These are phyloP conservation scores for Hanseniaspora pseudoguilliermondii DNA, from an alignment of 805 yeast species.

Conservation along the genomic window DNA sequence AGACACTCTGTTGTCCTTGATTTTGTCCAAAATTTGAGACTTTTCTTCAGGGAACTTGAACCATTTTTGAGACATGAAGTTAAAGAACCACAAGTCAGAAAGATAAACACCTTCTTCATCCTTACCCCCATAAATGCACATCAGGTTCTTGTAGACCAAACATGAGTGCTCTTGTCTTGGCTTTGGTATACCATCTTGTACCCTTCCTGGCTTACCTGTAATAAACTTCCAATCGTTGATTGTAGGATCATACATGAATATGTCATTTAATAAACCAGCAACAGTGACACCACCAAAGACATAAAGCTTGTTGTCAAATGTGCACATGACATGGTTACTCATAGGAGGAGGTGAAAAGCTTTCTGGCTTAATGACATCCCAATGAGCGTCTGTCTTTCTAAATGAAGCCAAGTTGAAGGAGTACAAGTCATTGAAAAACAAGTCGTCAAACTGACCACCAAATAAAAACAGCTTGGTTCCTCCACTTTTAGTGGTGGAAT, in stretches of 20 bases:
- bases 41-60: conserved; percentile 38
- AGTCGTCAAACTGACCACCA: conserved; percentile 90
- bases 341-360: conserved; percentile 54
- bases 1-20: conserved; percentile 15
- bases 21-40: conserved; percentile 25
- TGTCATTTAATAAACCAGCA: conserved; percentile 53
- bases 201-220: conserved; percentile 43
- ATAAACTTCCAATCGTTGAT: conserved; percentile 58
- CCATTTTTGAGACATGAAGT: conserved; percentile 62
- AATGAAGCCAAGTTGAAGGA: conserved; percentile 78
- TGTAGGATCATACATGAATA: conserved; percentile 68
- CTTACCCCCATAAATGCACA: conserved; percentile 86
- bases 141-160: conserved; percentile 58
- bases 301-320: conserved; percentile 65
- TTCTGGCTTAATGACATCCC: conserved; percentile 59
- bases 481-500: conserved; percentile 25
- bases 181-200: conserved; percentile 44
- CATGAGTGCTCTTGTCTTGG: conserved; percentile 90
- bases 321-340: conserved; percentile 80
- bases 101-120: conserved; percentile 57
- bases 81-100: conserved; percentile 58
- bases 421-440: conserved; percentile 68
- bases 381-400: conserved; percentile 67
- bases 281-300: conserved; percentile 88
- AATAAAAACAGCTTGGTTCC: conserved; percentile 60